Conservation (phyloP, 2,329 filamentous ascomycete genomes). For the Phaeosphaeriaceae sp. region DNA sequence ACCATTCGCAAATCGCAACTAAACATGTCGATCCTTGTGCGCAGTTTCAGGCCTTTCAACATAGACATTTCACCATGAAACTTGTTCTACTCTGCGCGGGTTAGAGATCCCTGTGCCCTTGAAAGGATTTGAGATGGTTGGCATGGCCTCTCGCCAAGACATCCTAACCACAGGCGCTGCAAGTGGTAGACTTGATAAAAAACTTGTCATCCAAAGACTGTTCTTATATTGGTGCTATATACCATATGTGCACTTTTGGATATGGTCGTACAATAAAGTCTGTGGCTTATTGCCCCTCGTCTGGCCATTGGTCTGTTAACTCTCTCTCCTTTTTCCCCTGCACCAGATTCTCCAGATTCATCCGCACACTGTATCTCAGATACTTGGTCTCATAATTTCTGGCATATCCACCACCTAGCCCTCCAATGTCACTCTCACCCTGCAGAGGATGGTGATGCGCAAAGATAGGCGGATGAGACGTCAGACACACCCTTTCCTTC, state of each 20-base stretch:
- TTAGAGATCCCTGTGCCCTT: background rate
- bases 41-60: conserved; percentile 18
- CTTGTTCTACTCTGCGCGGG: background rate
- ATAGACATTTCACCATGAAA: background rate
- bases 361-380: conserved; percentile 38
- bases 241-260: background rate
- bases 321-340: conserved; percentile 21
- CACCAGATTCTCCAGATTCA: conserved; percentile 39
- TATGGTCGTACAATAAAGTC: background rate
- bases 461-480: conserved; percentile 37
- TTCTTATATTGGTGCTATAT: too few relatives aligned
- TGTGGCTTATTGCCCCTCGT: conserved; percentile 15
- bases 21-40: conserved; percentile 12
- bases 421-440: conserved; percentile 41
- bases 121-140: background rate
- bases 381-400: conserved; percentile 40
- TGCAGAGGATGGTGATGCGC: conserved; percentile 39
- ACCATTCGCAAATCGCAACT: conserved; percentile 14
- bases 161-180: too few relatives aligned
- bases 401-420: conserved; percentile 39
- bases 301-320: conserved; percentile 40
- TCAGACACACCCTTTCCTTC: conserved; percentile 34
- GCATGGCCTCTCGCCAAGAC: background rate
- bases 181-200: background rate
- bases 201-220: too few relatives aligned